A percentile compares a stretch with the other conserved stretches of the same genome.
phyloP scores from a whole-genome alignment of 805 yeast species.

The Cyberlindnera saturnus region DNA sequence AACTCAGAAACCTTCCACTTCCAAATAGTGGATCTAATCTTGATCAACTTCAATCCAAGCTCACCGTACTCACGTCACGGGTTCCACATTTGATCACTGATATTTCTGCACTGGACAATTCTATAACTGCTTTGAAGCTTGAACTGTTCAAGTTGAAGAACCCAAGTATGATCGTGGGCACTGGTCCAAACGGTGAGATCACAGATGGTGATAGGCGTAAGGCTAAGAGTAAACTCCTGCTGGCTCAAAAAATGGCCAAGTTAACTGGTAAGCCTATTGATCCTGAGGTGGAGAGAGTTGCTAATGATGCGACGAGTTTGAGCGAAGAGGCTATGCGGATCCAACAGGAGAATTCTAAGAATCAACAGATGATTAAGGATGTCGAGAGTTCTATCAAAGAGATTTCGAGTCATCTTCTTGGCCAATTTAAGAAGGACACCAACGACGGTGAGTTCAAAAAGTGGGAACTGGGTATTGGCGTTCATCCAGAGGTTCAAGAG shows the following conservation, averaged over 20 bases:
- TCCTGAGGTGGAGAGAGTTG: constrained; percentile 28
- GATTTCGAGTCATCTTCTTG: constrained; percentile 38
- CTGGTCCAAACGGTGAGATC: constrained; percentile 81
- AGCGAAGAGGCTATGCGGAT: constrained; percentile 46
- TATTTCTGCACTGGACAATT: constrained; percentile 56
- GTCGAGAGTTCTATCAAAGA: constrained; percentile 65
- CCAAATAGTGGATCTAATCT: constrained; percentile 3
- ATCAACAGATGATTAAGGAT: constrained; percentile 57
- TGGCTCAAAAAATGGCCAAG: constrained; percentile 86
- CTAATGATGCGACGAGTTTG: constrained; percentile 31
- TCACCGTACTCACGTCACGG: constrained; percentile 22
- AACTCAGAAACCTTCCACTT: constrained; percentile 38
- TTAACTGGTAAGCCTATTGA: constrained; percentile 70
- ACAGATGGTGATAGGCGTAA: constrained; percentile 78
- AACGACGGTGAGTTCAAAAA: constrained; percentile 37
- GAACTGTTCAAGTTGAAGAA: constrained; percentile 57
- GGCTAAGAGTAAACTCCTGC: constrained; percentile 68
- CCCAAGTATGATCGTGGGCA: constrained; percentile 69
- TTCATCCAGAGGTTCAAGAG: constrained; percentile 41
- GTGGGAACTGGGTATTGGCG: constrained; percentile 82
- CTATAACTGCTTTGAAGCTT: constrained; percentile 59
- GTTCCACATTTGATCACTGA: constrained; percentile 63
- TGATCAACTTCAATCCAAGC: constrained; percentile 30
- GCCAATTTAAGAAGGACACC: constrained; percentile 17
- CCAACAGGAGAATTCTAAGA: constrained; percentile 46